Conservation (phyloP, 768 basidiomycete genomes). For the Mrakia frigida region DNA sequence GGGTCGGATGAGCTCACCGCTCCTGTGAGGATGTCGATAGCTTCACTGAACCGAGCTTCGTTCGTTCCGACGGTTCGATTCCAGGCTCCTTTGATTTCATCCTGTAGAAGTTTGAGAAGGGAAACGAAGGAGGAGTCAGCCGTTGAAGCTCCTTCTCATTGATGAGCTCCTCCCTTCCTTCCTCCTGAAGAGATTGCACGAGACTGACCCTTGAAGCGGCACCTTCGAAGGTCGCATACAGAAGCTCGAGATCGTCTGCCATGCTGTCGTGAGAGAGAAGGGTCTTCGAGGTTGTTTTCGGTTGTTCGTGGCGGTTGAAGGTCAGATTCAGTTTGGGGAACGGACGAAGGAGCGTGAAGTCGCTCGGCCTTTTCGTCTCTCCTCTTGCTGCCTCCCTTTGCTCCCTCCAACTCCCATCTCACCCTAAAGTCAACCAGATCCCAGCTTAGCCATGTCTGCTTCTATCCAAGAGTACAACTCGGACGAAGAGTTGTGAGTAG, state of each 20-base stretch:
- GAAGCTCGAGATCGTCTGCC: background rate
- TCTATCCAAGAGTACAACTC: slow-evolving; percentile 32
- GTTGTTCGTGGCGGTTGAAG: too few relatives aligned
- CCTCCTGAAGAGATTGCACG: too few relatives aligned
- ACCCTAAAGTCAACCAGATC: background rate
- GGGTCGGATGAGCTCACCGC: background rate
- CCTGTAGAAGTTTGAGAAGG: background rate
- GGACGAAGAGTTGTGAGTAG: slow-evolving; percentile 25
- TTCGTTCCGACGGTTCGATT: background rate
- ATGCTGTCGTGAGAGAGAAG: background rate
- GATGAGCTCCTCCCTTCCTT: background rate
- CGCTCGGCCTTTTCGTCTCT: too few relatives aligned
- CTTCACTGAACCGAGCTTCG: background rate
- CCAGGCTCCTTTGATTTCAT: background rate
- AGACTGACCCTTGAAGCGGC: background rate
- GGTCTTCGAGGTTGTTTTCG: background rate
- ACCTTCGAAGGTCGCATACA: background rate
- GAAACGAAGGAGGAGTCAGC: background rate
- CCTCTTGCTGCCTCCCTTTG: background rate
- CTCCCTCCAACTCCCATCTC: slow-evolving; percentile 1
- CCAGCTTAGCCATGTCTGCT: slow-evolving; percentile 2
- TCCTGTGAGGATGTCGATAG: background rate
- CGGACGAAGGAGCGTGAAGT: too few relatives aligned
- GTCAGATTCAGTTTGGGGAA: too few relatives aligned
- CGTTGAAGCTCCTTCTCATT: background rate